Base-by-base conservation (phyloP, 371 early-diverging fungal species). In the Funneliformis caledonium region DNA sequence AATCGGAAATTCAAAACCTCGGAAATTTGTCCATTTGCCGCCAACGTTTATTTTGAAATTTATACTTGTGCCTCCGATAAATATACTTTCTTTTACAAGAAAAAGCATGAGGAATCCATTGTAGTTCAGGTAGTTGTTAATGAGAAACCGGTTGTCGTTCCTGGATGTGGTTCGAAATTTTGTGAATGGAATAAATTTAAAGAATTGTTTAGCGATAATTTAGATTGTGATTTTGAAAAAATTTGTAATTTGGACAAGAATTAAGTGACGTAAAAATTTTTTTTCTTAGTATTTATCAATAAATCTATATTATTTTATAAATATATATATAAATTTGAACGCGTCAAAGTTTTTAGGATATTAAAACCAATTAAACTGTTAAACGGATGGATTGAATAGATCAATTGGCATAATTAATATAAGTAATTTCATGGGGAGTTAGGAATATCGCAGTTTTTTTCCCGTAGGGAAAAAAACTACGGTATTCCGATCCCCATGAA, bases 31-130 rank as follows among this genome's bases (percentile, higher is more conserved):
- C 82, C 82, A 22, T 81, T 81, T 78, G 73, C 72, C n/a, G 16
- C 72, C 9, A 81, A 81, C 26, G 6, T 72, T 26, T 70, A 76
- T 70, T 78, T 81, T 78, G 82, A 81, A 60, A 73, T 78, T 14
- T 81, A 76, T 64, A 14, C 16, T 14, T 81, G 81, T 61, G n/a
- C 12, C 14, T 11, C 33, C 42, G 42, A 69, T 69, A n/a, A 37
- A 2, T 42, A 69, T 45, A 8, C 10, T 42, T 68, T 7, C n/a
- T 26, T 26, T 26, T 26, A 26, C 26, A 26, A 26, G 26, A 31
- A 68, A 68, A 43, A 12, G 14, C 12, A 50, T 16, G n/a, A 26
- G 12, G 19, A 31, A 12, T 26, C 48, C 1, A 48, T 11, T 22
- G 9, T 67, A 11, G 50, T 78, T 67, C 78, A 26, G 50, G 7